phyloP scores from a whole-genome alignment of 768 basidiomycete species.

The Ephemerocybe angulata region DNA sequence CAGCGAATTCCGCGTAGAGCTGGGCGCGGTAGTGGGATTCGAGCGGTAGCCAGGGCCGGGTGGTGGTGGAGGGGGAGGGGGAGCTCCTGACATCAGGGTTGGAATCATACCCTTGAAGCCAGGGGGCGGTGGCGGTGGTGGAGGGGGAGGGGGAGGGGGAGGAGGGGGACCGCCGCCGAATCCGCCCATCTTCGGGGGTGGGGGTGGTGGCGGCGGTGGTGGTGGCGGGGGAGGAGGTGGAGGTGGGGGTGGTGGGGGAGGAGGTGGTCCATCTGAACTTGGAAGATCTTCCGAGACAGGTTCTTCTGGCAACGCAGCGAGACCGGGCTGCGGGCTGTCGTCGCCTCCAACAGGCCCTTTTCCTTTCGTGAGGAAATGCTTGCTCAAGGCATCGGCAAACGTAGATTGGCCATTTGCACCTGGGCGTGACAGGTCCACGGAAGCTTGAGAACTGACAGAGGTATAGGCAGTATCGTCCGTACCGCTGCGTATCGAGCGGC shows the following conservation, averaged over 20 bases:
- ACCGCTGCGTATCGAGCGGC: conserved; percentile 42
- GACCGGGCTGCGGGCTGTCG: conserved; percentile 30
- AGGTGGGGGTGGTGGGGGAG: conserved; percentile 20
- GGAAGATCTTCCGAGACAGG: background rate
- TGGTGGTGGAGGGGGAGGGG: conserved; percentile 39
- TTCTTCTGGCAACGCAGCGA: conserved; percentile 42
- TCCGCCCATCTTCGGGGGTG: conserved; percentile 18
- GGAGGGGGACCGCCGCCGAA: conserved; percentile 19
- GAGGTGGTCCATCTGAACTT: conserved; percentile 20
- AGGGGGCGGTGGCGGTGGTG: conserved; percentile 33
- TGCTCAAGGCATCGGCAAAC: conserved; percentile 60
- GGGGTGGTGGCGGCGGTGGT: conserved; percentile 35
- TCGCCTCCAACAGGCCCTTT: conserved; percentile 37
- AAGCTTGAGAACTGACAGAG: conserved; percentile 47
- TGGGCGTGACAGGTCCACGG: conserved; percentile 32
- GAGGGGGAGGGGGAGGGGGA: conserved; percentile 33
- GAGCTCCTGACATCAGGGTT: conserved; percentile 15
- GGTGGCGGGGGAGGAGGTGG: conserved; percentile 34
- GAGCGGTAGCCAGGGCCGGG: conserved; percentile 28
- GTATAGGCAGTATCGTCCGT: conserved; percentile 57
- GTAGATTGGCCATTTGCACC: conserved; percentile 36
- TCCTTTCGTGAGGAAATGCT: conserved; percentile 52
- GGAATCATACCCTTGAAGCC: conserved; percentile 17
- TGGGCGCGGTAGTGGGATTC: conserved; percentile 32
- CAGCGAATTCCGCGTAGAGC: conserved; percentile 58